Conservation (phyloP, 768 basidiomycete genomes). For the Termitomyces sp. region DNA sequence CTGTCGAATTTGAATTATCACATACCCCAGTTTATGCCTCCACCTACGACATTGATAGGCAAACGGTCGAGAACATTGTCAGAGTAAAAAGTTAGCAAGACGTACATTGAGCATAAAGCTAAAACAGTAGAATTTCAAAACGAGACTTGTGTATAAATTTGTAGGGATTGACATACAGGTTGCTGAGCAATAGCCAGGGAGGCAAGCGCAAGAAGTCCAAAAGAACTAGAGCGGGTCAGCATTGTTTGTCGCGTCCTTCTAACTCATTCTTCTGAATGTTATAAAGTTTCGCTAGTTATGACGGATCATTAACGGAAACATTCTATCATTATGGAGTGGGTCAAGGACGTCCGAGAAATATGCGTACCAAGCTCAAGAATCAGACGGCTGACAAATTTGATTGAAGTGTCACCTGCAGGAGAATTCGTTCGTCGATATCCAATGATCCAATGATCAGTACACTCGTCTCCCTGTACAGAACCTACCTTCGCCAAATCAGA, state of each 20-base stretch:
- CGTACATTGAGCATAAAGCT: slow-evolving; percentile 22
- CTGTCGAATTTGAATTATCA: neutral
- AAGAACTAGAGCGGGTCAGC: slow-evolving; percentile 15
- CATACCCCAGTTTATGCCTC: slow-evolving; percentile 24
- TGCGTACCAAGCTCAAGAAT: neutral
- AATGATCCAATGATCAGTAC: slow-evolving; percentile 1
- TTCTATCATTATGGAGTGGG: too few species aligned
- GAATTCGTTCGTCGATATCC: too few species aligned
- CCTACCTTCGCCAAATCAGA: slow-evolving; percentile 39
- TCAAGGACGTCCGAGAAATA: slow-evolving; percentile 4
- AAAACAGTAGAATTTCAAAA: neutral
- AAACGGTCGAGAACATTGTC: neutral
- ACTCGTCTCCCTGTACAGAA: slow-evolving; percentile 35
- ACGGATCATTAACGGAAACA: slow-evolving; percentile 7
- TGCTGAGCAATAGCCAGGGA: slow-evolving; percentile 20
- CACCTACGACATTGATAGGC: slow-evolving; percentile 12
- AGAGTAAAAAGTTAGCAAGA: neutral
- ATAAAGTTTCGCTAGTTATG: neutral
- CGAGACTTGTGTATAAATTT: neutral
- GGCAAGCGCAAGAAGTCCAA: slow-evolving; percentile 9
- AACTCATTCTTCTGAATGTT: neutral
- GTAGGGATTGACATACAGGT: slow-evolving; percentile 14
- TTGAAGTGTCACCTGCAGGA: too few species aligned
- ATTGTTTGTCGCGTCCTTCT: neutral
- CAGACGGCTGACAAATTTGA: neutral